Evolutionary conservation across 2,329 filamentous ascomycete species (phyloP).

Genomic region (Stagonosporopsis tanaceti): DNA sequence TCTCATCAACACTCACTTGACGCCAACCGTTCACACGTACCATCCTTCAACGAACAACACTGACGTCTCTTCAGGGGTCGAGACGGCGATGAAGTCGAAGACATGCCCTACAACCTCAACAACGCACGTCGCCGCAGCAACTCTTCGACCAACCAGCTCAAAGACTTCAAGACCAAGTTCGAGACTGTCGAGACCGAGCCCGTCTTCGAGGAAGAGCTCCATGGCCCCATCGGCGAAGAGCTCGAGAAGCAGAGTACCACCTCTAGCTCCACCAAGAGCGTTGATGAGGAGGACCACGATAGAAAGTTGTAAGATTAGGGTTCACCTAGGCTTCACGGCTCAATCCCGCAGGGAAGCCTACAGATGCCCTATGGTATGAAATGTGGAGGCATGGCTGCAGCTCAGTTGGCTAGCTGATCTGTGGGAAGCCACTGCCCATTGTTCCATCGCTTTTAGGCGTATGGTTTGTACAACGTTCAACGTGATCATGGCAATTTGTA

Average conservation of each 20-base stretch:
- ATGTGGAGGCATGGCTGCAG: slow-evolving; percentile 18
- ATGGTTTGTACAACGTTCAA: slow-evolving; percentile 38
- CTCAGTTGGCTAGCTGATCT: slow-evolving; percentile 35
- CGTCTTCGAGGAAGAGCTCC: slow-evolving; percentile 86
- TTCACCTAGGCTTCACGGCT: slow-evolving; percentile 11
- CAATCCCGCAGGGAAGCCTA: slow-evolving; percentile 19
- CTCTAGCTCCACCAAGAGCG: slow-evolving; percentile 65
- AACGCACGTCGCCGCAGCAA: slow-evolving; percentile 93
- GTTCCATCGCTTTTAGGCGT: slow-evolving; percentile 22
- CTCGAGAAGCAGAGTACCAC: slow-evolving; percentile 62
- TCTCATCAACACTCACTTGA: not conserved
- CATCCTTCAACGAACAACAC: slow-evolving; percentile 3
- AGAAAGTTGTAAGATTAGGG: slow-evolving; percentile 54
- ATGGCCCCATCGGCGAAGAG: slow-evolving; percentile 69
- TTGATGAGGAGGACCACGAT: slow-evolving; percentile 61
- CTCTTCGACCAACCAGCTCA: slow-evolving; percentile 76
- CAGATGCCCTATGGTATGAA: slow-evolving; percentile 14
- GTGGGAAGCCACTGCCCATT: slow-evolving; percentile 27
- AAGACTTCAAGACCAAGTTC: slow-evolving; percentile 95
- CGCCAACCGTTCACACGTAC: not conserved
- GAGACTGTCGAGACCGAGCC: slow-evolving; percentile 89
- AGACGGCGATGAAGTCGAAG: slow-evolving; percentile 82
- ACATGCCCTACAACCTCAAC: slow-evolving; percentile 82
- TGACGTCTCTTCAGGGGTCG: slow-evolving; percentile 71
- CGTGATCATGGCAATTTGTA: slow-evolving; percentile 29